Base-by-base conservation (phyloP, 2,329 filamentous ascomycete species). In the Plectosphaerella plurivora region DNA sequence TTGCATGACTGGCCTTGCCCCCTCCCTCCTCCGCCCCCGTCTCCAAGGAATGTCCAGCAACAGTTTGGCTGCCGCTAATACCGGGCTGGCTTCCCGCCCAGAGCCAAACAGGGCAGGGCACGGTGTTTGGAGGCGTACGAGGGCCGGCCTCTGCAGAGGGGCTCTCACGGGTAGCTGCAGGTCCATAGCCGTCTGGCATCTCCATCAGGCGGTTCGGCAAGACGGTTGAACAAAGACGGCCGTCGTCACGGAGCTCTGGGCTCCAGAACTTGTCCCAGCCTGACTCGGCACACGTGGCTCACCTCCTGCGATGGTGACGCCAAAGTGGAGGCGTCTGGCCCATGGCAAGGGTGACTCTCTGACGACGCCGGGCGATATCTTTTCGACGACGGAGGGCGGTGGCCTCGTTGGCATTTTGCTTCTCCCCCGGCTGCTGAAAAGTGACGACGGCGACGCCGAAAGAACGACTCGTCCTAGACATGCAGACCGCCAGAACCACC, bases 231-330 rank as follows among this genome's bases (percentile, higher is more conserved):
- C 74, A 77, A 77, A 77, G 74, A 72, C 69, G 67, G 56, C 56
- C 60, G 58, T 60, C 56, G 57, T 60, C 59, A 59, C 56, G 65
- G 64, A 58, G 63, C 62, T 65, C 62, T 62, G 63, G 62, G 65
- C 64, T 62, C 64, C 55, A 63, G 64, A 61, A 33, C 62, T 63
- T 49, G 45, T 52, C 60, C 67, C 71, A 69, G 65, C 69, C 73
- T 72, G 76, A 81, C 77, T 80, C 77, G 77, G 76, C 74, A 77
- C 75, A 78, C 73, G 74, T 78, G 75, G 74, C 71, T 60, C 63
- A 61, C 61, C 64, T 60, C 55, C 55, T 61, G 54, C 57, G 56
- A 59, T 56, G 56, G 22, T 52, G 50, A 52, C 41, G 59, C 52
- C 55, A 54, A 57, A 54, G 57, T 52, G 36, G 1, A 37, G 37